Evolutionary conservation across 1,284 basidiomycete species (phyloP), one percentile per base, ranked within the genome.

Genomic region (Trametes polyzona): DNA sequence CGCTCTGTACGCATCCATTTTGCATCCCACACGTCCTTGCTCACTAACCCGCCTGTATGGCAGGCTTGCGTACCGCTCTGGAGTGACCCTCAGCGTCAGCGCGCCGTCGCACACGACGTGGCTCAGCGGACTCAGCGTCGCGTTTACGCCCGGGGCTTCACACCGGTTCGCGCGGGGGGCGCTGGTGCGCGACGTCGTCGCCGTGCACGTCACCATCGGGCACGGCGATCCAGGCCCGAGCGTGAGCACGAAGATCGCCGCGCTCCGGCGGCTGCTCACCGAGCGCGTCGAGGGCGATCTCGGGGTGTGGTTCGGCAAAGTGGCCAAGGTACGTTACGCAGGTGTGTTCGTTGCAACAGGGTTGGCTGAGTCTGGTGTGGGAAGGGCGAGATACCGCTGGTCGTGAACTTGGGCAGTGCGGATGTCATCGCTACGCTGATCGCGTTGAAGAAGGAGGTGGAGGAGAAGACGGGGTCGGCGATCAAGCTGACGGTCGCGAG

Each of bases 361-460:
- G n/a, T 3, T 39, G 8, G 21, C 23, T 40, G 39, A 23, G 19
- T 12, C 0, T n/a, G 11, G 6, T 6, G 16, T 27, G 14, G 2
- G 2, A 52, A 81, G 72, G 83, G 87, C 27, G 64, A 76, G 32
- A 58, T 84, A 12, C 80, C 85, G 9, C 69, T 91, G 40, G 83
- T 88, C 2, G 74, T 89, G 19, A 73, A 79, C 1, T 79, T 79
- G 0, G 73, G 81, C 62, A 83, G 80, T 55, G 90, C 90, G 10
- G 90, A 95, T 71, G 76, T 88, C 43, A 95, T 96, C 47, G 88
- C 90, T 0, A 86, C 89, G 8, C 73, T 96, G 16, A 74, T 96
- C 32, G 71, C 79, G 14, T 77, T 96, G 57, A 93, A 94, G 78
- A 77, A 78, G 59, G 86, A 93, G 62, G 80, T 91, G 16, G 90